phyloP scores from a whole-genome alignment of 2,329 filamentous ascomycete genomes.

The Alternaria triticina region DNA sequence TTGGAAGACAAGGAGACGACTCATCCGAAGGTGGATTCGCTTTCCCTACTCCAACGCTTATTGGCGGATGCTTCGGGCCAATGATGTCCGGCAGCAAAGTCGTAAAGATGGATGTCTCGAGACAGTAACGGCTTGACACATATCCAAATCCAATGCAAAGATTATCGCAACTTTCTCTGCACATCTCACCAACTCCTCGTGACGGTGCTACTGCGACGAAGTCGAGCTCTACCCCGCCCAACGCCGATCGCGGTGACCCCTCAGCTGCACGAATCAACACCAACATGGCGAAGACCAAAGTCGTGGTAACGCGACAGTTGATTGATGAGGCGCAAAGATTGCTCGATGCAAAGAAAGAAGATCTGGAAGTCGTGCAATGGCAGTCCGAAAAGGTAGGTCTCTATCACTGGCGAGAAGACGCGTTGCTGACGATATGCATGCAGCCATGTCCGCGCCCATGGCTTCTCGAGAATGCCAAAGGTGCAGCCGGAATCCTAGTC shows the following conservation, averaged over 20 bases:
- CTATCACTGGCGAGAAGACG: neutral
- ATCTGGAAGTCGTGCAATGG: slow-evolving; percentile 39
- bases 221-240: slow-evolving; percentile 20
- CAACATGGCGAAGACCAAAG: slow-evolving; percentile 33
- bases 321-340: slow-evolving; percentile 30
- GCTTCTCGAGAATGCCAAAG: slow-evolving; percentile 34
- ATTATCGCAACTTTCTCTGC: slow-evolving; percentile 14
- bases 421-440: slow-evolving; percentile 3
- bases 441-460: slow-evolving; percentile 39
- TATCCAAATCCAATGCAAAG: slow-evolving; percentile 8
- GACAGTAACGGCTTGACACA: neutral
- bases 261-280: slow-evolving; percentile 8
- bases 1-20: neutral
- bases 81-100: slow-evolving; percentile 2
- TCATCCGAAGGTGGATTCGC: neutral
- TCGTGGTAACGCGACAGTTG: slow-evolving; percentile 38
- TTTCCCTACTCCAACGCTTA: slow-evolving; percentile 8
- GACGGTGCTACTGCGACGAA: neutral
- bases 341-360: slow-evolving; percentile 22
- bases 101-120: neutral
- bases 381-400: slow-evolving; percentile 28
- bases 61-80: slow-evolving; percentile 30
- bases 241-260: slow-evolving; percentile 20
- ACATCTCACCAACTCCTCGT: slow-evolving; percentile 3
- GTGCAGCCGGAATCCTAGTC: slow-evolving; percentile 33